Percentiles rank a stretch among this genome's conserved stretches.
These are phyloP conservation scores for Dryas drummondii DNA, from an alignment of 306 rosid genomes.

Conservation along the genomic window DNA sequence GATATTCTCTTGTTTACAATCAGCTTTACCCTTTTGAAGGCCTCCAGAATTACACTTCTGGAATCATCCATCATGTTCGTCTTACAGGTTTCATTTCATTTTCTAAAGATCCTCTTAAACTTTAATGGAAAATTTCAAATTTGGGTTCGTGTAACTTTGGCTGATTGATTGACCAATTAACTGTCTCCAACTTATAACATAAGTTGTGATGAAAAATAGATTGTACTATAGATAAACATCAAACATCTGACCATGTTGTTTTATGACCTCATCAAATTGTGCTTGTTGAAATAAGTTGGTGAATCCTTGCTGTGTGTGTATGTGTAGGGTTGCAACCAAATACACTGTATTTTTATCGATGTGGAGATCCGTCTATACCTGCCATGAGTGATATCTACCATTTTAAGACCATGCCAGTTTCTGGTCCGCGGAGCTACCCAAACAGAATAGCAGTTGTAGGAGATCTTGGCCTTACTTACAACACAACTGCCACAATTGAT, in stretches of 20 bases:
- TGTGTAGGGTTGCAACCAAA: constrained; percentile 60
- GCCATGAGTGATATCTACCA: constrained; percentile 55
- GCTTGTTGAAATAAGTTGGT: not conserved
- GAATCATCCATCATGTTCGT: constrained; percentile 85
- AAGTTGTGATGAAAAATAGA: not conserved
- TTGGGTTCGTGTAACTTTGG: not conserved
- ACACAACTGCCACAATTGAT: constrained; percentile 69
- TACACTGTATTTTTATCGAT: constrained; percentile 60
- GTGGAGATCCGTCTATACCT: constrained; percentile 67
- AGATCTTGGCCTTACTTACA: constrained; percentile 91
- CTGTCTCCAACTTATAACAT: not conserved
- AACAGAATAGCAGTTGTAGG: constrained; percentile 63
- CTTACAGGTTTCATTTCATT: constrained; percentile 50
- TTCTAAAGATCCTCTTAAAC: constrained; percentile 4
- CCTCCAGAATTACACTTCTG: constrained; percentile 82
- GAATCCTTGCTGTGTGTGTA: not conserved
- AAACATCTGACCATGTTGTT: not conserved
- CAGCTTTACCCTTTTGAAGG: constrained; percentile 84
- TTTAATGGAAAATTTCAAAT: not conserved
- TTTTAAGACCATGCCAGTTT: constrained; percentile 71
- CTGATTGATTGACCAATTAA: not conserved
- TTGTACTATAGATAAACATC: not conserved
- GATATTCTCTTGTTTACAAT: constrained; percentile 64
- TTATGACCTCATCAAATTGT: not conserved
- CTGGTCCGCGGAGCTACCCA: constrained; percentile 63